phyloP scores from a whole-genome alignment of 768 basidiomycete genomes.

The Leccinum fibrillosum region DNA sequence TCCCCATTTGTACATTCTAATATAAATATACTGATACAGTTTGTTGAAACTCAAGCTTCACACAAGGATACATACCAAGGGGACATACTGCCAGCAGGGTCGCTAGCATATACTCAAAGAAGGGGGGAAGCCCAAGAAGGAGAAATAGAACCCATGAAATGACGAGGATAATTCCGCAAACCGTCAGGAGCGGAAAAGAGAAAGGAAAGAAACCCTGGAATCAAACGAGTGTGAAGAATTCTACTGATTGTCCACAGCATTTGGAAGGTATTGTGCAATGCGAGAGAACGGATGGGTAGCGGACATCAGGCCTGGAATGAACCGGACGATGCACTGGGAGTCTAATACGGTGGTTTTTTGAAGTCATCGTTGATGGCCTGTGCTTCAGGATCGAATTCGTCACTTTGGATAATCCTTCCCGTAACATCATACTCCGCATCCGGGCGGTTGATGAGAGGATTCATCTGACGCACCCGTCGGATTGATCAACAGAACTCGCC shows the following conservation, averaged over 20 bases:
- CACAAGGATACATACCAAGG: background rate
- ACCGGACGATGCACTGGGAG: background rate
- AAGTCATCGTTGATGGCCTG: conserved; percentile 59
- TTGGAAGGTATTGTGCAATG: background rate
- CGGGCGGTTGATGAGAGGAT: conserved; percentile 52
- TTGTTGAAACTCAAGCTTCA: background rate
- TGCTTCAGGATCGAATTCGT: conserved; percentile 56
- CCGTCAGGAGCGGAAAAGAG: background rate
- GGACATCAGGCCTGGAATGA: background rate
- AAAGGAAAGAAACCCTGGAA: background rate
- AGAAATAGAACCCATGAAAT: background rate
- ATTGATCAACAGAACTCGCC: background rate
- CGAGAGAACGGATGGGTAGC: background rate
- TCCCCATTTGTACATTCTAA: conserved; percentile 2
- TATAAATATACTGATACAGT: background rate
- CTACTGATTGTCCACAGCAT: background rate
- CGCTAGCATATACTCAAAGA: background rate
- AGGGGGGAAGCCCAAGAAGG: background rate
- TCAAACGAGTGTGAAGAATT: background rate
- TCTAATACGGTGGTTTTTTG: conserved; percentile 51
- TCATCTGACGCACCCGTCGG: conserved; percentile 51
- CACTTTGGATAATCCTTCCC: conserved; percentile 47
- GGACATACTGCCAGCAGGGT: background rate
- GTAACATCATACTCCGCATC: conserved; percentile 53
- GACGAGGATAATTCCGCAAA: background rate